A percentile compares a stretch with the other conserved stretches of the same genome.
Evolutionary conservation across 2,329 filamentous ascomycete genomes (phyloP).

Genomic region (Aotearoamyces nothofagi): DNA sequence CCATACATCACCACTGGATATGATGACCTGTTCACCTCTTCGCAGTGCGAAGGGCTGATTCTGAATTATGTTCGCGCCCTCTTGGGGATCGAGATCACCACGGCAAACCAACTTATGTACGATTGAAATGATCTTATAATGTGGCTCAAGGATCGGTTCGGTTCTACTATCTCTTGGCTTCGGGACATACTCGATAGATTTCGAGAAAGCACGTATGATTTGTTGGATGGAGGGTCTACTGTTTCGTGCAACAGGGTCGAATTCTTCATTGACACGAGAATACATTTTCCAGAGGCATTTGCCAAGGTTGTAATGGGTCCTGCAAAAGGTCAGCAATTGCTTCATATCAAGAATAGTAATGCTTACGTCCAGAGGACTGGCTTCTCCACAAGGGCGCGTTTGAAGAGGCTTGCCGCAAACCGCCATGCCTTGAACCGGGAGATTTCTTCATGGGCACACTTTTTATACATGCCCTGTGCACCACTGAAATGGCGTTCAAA

Average conservation of each 20-base stretch:
- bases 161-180: conserved; percentile 40
- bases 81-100: conserved; percentile 11
- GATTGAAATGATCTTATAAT: conserved; percentile 55
- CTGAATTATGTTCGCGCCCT: conserved; percentile 20
- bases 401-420: conserved; percentile 45
- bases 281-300: conserved; percentile 65
- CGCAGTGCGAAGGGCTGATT: conserved; percentile 15
- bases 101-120: conserved; percentile 47
- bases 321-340: conserved; percentile 12
- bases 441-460: conserved; percentile 39
- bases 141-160: conserved; percentile 56
- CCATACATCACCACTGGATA: conserved; percentile 32
- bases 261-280: conserved; percentile 25
- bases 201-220: conserved; percentile 39
- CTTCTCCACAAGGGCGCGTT: conserved; percentile 38
- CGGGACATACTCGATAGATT: conserved; percentile 45
- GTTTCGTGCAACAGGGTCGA: conserved; percentile 21
- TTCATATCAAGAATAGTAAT: neutral
- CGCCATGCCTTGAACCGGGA: conserved; percentile 47
- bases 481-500: conserved; percentile 43
- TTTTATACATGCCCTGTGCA: conserved; percentile 39
- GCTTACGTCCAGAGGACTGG: conserved; percentile 48
- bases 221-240: conserved; percentile 21
- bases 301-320: conserved; percentile 51
- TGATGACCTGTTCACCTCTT: conserved; percentile 15